Base-by-base conservation (phyloP, 345 rosid species). In the Nephelium lappaceum region DNA sequence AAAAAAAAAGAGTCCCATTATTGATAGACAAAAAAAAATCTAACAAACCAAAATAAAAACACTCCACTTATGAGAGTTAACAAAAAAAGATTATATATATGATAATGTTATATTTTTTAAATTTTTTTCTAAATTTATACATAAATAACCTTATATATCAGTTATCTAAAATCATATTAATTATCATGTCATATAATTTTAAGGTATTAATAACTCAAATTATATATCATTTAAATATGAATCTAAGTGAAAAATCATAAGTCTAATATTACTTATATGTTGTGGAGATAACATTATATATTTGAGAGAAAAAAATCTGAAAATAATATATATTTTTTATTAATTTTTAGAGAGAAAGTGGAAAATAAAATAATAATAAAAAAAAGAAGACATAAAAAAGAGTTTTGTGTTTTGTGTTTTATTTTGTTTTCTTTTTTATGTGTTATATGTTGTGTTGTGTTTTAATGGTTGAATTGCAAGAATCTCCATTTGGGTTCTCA, bases 391-490 rank as follows among this genome's bases (percentile, higher is more conserved):
- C 74, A 60, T 18, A 69, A 68, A 31, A 31, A 72, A 42, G 41
- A 21, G 42, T 19, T 69, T 23, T 10, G 77, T 62, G 66, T 70
- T 45, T 60, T 78, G 75, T 69, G 72, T 79, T 53, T 72, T 77
- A 61, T 43, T 43, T 49, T 58, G 36, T 45, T 45, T 45, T 5
- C 10, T 45, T 45, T 5, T 19, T 63, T 36, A 60, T 19, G 38
- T 64, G 69, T 74, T 76, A 57, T 71, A 58, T 58, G 66, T 79
- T 78, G 79, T 73, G 51, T 63, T 57, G 76, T 77, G 16, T 43
- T 25, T 80, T 78, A 80, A 83, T 87, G 86, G 81, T 80, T 72
- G 81, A 76, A 78, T 79, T 77, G 70, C 21, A 76, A 39, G 19
- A 67, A 67, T 53, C 79, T 67, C 38, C 39, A 53, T 67, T 14